phyloP scores from a whole-genome alignment of 1,284 basidiomycete species.

The Crepidotus sp. region DNA sequence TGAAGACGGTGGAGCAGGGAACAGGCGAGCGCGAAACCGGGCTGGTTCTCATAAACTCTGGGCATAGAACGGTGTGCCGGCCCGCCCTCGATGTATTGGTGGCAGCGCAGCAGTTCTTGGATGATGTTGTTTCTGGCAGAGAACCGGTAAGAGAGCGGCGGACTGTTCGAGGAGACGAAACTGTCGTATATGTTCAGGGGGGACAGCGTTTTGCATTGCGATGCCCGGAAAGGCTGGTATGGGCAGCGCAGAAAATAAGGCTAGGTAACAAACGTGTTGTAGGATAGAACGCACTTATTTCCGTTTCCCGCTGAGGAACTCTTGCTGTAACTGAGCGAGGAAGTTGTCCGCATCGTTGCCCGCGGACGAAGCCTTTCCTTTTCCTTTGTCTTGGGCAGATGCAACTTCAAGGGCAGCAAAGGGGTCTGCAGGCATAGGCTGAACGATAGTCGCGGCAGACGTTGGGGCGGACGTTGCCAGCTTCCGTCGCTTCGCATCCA shows the following conservation, averaged over 20 bases:
- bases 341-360: slow-evolving; percentile 49
- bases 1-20: slow-evolving; percentile 22
- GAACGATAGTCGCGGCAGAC: not conserved
- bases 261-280: not conserved
- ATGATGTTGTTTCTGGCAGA: slow-evolving; percentile 35
- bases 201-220: slow-evolving; percentile 36
- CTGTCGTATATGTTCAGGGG: slow-evolving; percentile 35
- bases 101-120: slow-evolving; percentile 35
- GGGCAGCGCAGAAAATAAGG: slow-evolving; percentile 25
- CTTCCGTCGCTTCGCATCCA: slow-evolving; percentile 80
- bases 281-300: slow-evolving; percentile 13
- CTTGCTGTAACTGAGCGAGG: slow-evolving; percentile 49
- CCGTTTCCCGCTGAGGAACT: slow-evolving; percentile 26
- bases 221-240: slow-evolving; percentile 42
- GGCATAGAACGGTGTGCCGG: slow-evolving; percentile 36
- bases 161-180: slow-evolving; percentile 29
- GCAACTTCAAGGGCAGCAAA: slow-evolving; percentile 43
- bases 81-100: slow-evolving; percentile 38
- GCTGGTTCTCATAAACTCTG: slow-evolving; percentile 37
- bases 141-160: slow-evolving; percentile 29
- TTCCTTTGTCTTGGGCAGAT: slow-evolving; percentile 20
- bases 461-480: slow-evolving; percentile 23
- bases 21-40: slow-evolving; percentile 9
- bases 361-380: slow-evolving; percentile 20
- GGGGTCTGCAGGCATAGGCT: slow-evolving; percentile 29